phyloP scores from a whole-genome alignment of 2,329 filamentous ascomycete genomes.

The Periconia sp. region DNA sequence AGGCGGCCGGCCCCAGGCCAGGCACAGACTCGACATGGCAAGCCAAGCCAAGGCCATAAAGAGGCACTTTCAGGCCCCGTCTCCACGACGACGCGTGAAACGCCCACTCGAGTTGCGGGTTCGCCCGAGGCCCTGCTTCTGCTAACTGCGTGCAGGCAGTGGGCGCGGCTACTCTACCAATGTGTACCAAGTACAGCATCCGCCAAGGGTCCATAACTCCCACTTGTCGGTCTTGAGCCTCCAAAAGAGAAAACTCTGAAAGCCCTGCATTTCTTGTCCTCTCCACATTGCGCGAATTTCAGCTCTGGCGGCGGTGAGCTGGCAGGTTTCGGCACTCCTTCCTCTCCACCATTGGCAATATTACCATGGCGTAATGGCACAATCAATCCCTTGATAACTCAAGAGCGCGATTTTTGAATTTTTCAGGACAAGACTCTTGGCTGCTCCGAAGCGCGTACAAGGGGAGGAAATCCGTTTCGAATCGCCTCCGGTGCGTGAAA shows the following conservation, averaged over 20 bases:
- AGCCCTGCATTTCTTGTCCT: conserved; percentile 9
- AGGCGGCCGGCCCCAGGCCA: not conserved
- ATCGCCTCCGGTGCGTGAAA: conserved; percentile 13
- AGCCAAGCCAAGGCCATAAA: not conserved
- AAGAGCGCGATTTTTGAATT: conserved; percentile 15
- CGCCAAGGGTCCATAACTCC: not conserved
- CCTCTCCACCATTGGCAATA: not conserved
- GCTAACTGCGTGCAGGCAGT: not conserved
- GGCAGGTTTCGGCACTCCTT: conserved; percentile 5
- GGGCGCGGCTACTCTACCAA: not conserved
- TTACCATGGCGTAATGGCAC: not conserved
- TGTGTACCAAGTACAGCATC: not conserved
- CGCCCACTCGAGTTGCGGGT: conserved; percentile 10
- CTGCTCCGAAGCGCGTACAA: conserved; percentile 5
- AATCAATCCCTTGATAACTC: conserved; percentile 10
- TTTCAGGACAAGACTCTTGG: conserved; percentile 4
- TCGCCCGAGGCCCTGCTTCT: conserved; percentile 8
- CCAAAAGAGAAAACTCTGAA: conserved; percentile 10
- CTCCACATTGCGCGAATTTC: conserved; percentile 16
- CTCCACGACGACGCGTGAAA: conserved; percentile 10
- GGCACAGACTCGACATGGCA: not conserved
- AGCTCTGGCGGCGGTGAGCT: not conserved
- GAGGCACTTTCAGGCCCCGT: not conserved
- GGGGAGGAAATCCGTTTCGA: conserved; percentile 16
- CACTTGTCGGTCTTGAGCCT: not conserved